Conservation (phyloP, 2,329 filamentous ascomycete species). For the Aspergillus amoenus region DNA sequence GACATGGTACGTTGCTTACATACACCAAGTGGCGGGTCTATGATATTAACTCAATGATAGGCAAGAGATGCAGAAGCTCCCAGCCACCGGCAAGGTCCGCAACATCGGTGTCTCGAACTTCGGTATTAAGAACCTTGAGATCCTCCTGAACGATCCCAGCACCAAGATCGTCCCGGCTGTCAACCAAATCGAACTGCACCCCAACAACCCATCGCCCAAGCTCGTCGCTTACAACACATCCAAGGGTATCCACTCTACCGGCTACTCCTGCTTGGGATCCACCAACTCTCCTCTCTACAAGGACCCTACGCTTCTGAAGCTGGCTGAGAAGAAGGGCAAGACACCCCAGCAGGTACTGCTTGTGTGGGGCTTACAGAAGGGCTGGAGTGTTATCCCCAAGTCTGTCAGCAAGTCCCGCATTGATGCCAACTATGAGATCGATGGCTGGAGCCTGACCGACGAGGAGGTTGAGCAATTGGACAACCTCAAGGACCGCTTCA, state of each 20-base stretch:
- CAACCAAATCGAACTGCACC: constrained; percentile 57
- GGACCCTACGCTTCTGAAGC: constrained; percentile 50
- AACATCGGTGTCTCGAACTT: constrained; percentile 90
- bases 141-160: constrained; percentile 67
- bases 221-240: constrained; percentile 52
- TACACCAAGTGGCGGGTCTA: constrained; percentile 60
- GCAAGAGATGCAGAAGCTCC: constrained; percentile 47
- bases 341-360: constrained; percentile 55
- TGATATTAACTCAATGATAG: constrained; percentile 65
- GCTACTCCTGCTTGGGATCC: constrained; percentile 58
- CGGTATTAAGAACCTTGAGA: constrained; percentile 75
- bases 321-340: constrained; percentile 58
- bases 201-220: constrained; percentile 68
- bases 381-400: constrained; percentile 84
- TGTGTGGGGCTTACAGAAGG: constrained; percentile 77
- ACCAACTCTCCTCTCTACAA: constrained; percentile 56
- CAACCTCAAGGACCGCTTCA: constrained; percentile 72
- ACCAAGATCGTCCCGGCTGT: constrained; percentile 51
- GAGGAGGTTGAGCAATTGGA: constrained; percentile 71
- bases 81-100: constrained; percentile 60
- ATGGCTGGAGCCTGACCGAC: constrained; percentile 70
- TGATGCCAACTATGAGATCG: constrained; percentile 71
- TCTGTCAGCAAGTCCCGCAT: constrained; percentile 72
- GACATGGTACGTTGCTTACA: constrained; percentile 63
- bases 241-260: constrained; percentile 56